Evolutionary conservation across 164 flowering plant species (phyloP).

Genomic region (grape (Vitis vinifera)): ASM3070453v1 NC_081821.1:6095501-6096000

Average conservation of each 20-base stretch:
- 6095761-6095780: constrained; percentile 28
- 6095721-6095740: constrained; percentile 18
- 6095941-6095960: constrained; percentile 10
- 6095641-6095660: constrained; percentile 9
- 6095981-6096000: neutral
- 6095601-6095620: constrained; percentile 18
- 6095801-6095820: neutral
- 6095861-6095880: constrained; percentile 12
- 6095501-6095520: constrained; percentile 26
- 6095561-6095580: constrained; percentile 32
- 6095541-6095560: constrained; percentile 37
- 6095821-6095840: constrained; percentile 4
- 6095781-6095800: constrained; percentile 10
- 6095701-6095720: constrained; percentile 13
- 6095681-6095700: constrained; percentile 3
- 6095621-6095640: constrained; percentile 17
- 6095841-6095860: neutral
- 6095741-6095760: constrained; percentile 9
- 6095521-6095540: constrained; percentile 34
- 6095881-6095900: constrained; percentile 4
- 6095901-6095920: neutral
- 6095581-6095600: constrained; percentile 11
- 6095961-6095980: constrained; percentile 9
- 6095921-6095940: constrained; percentile 19
- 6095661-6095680: neutral